Evolutionary conservation across 441 rosid genomes (phyloP), one percentile per base, ranked within the genome.

Genomic region (Gossypium aridum): DNA sequence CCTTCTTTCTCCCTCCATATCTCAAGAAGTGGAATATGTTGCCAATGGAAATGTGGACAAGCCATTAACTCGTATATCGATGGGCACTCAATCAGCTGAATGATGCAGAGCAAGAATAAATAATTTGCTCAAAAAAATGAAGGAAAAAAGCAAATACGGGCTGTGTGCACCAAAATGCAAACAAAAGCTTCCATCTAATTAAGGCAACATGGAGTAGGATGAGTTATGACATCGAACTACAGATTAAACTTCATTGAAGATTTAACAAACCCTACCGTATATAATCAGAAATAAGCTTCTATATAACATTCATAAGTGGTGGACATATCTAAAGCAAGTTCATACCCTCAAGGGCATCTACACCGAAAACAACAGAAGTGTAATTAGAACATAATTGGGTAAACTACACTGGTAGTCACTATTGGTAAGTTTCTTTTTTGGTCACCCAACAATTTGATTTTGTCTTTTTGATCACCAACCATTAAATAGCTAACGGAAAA

Each of bases 21-120:
- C 83, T 93, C 98, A 61, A 95, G 75, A 73, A 85, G 83, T 8
- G 98, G 97, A 76, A 64, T 75, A 66, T 86, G 87, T 77, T 88
- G 82, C 98, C 99, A 95, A 5, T 75, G 78, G 79, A 91, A 95
- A 75, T 86, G 76, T 17, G 86, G 96, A 73, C 95, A 87, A 56
- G 95, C 84, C 95, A 91, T 93, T 83, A 95, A 73, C 82, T 95
- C 98, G 53, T 96, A 96, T 72, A 96, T 80, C 0, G 98, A 96
- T 26, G 98, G 99, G 80, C 99, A 96, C 81, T 93, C 99, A 25
- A 96, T 96, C 79, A 93, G 94, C 99, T 96, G 97, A 87, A 78
- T 83, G 31, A 64, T 79, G 43, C 25, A 71, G 26, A n/a, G 71
- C 22, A 68, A 10, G 28, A 9, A 25, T 54, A 53, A 61, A 74